These are phyloP conservation scores for Nothophytophthora sp. DNA, from an alignment of 352 stramenopile genomes.

Conservation along the genomic window DNA sequence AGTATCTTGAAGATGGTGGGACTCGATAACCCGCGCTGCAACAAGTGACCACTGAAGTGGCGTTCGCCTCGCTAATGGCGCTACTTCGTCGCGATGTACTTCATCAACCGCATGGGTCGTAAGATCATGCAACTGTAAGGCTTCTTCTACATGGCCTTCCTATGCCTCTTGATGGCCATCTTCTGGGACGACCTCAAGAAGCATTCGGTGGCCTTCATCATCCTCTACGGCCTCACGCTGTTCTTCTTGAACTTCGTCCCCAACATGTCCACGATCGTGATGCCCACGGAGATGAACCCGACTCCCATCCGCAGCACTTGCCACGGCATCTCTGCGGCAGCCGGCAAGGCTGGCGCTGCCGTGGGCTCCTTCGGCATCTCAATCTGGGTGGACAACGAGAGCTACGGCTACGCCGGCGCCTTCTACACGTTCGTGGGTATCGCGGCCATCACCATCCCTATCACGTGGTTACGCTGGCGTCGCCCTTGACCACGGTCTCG, in stretches of 20 bases:
- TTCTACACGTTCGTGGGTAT: conserved; percentile 45
- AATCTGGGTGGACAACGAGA: conserved; percentile 38
- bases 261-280: conserved; percentile 78
- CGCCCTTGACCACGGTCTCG: conserved; percentile 95
- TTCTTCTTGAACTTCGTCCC: conserved; percentile 79
- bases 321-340: conserved; percentile 80
- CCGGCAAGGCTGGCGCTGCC: conserved; percentile 78
- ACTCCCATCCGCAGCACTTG: conserved; percentile 77
- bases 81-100: conserved; percentile 61
- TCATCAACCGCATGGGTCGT: conserved; percentile 54
- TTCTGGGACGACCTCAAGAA: conserved; percentile 45
- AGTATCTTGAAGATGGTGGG: conserved; percentile 47
- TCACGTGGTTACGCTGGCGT: conserved; percentile 89
- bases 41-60: conserved; percentile 41
- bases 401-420: conserved; percentile 36
- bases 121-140: conserved; percentile 61
- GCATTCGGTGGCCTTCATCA: conserved; percentile 46
- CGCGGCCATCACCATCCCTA: conserved; percentile 36
- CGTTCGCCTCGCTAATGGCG: conserved; percentile 46
- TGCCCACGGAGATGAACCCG: conserved; percentile 75
- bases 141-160: conserved; percentile 47
- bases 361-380: conserved; percentile 46
- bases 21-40: conserved; percentile 28
- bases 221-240: conserved; percentile 60
- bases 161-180: conserved; percentile 44